Percentiles rank a stretch among this genome's conserved stretches.
These are phyloP conservation scores for Termitomyces sp. DNA, from an alignment of 768 basidiomycete genomes.

Conservation along the genomic window DNA sequence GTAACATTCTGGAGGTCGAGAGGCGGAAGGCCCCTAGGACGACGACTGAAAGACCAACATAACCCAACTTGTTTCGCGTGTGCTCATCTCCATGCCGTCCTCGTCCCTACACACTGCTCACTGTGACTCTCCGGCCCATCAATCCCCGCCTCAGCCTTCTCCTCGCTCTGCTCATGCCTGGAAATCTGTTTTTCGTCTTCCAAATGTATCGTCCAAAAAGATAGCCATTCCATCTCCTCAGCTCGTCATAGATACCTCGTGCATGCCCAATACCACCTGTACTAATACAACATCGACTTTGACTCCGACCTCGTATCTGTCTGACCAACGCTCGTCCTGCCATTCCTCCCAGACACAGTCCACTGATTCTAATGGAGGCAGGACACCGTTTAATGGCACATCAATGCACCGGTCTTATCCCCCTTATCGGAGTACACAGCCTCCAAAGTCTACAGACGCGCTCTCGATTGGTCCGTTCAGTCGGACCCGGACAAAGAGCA, in stretches of 20 bases:
- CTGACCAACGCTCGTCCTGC: conserved; percentile 68
- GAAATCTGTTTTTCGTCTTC: conserved; percentile 75
- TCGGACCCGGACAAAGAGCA: conserved; percentile 32
- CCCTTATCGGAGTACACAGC: conserved; percentile 21
- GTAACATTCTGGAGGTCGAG: conserved; percentile 2
- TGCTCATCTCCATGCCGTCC: conserved; percentile 16
- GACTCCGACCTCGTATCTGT: conserved; percentile 46
- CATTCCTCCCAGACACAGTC: conserved; percentile 77
- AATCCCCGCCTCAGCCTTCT: conserved; percentile 12
- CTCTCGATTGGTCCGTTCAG: conserved; percentile 28
- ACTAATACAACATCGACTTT: conserved; percentile 38
- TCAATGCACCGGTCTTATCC: conserved; percentile 24
- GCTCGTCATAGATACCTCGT: conserved; percentile 46
- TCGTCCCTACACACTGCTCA: conserved; percentile 11
- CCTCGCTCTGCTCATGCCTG: conserved; percentile 39
- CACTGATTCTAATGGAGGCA: conserved; percentile 55
- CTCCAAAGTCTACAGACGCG: conserved; percentile 34
- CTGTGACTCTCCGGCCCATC: conserved; percentile 12
- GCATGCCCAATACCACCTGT: conserved; percentile 27
- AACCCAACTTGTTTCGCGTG: background rate
- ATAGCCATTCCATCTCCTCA: conserved; percentile 34
- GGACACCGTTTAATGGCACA: conserved; percentile 20
- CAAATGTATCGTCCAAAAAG: conserved; percentile 60
- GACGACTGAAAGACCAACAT: background rate
- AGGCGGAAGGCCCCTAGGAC: background rate